Conservation (phyloP, 371 early-diverging fungal species). For the Lichtheimia ornata region DNA sequence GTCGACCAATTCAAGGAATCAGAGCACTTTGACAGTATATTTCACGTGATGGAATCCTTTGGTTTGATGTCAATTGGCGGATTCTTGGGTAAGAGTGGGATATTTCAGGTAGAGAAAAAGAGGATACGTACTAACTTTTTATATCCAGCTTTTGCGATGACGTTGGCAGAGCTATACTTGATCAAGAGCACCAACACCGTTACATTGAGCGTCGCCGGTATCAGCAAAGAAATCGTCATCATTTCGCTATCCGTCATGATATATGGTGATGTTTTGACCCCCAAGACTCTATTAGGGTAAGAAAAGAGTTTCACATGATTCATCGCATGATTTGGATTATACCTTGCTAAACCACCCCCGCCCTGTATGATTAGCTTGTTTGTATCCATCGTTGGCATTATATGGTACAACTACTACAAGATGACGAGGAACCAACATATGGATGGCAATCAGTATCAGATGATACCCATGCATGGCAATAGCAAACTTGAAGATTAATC, state of each 20-base stretch:
- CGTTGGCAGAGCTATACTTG: slow-evolving; percentile 78
- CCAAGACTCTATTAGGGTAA: slow-evolving; percentile 56
- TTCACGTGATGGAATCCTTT: slow-evolving; percentile 42
- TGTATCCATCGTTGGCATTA: slow-evolving; percentile 63
- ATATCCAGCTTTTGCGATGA: slow-evolving; percentile 79
- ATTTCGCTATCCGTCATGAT: slow-evolving; percentile 58
- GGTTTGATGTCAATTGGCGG: slow-evolving; percentile 75
- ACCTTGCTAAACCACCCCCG: neutral
- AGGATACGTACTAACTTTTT: neutral
- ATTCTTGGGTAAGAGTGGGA: slow-evolving; percentile 44
- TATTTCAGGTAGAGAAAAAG: neutral
- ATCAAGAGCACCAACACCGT: slow-evolving; percentile 84
- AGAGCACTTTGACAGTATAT: slow-evolving; percentile 41
- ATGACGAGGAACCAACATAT: slow-evolving; percentile 32
- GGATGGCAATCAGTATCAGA: slow-evolving; percentile 27
- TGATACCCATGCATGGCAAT: slow-evolving; percentile 30
- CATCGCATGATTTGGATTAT: neutral
- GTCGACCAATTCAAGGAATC: slow-evolving; percentile 48
- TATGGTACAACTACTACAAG: slow-evolving; percentile 61
- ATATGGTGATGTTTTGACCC: slow-evolving; percentile 57
- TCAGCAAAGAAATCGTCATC: slow-evolving; percentile 72
- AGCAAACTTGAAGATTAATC: slow-evolving; percentile 34
- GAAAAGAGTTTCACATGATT: neutral
- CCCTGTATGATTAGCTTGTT: slow-evolving; percentile 43
- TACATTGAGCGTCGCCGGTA: slow-evolving; percentile 88